Percentiles rank a stretch among this genome's conserved stretches.
phyloP scores from a whole-genome alignment of 2,329 filamentous ascomycete species.

The Colletotrichum karsti region DNA sequence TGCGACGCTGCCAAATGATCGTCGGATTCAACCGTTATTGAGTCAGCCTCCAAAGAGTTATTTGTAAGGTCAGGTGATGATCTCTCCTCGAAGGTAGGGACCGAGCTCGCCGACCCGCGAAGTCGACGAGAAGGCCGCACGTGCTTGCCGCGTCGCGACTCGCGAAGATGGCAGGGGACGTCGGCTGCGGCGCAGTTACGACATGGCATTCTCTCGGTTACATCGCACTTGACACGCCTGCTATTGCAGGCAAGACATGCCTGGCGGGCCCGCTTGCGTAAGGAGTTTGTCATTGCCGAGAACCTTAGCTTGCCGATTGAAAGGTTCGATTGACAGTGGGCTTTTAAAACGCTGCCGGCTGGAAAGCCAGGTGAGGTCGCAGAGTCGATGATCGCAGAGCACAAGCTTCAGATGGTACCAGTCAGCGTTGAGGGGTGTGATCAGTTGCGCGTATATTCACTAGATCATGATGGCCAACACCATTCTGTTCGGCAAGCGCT shows the following conservation, averaged over 20 bases:
- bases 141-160: conserved; percentile 43
- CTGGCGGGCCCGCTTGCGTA: conserved; percentile 42
- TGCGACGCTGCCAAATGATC: background rate
- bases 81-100: background rate
- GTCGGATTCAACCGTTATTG: background rate
- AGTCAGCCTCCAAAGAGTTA: background rate
- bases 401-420: too few species aligned
- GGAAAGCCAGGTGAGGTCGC: too few species aligned
- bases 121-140: conserved; percentile 20
- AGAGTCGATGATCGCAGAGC: too few species aligned
- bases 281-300: background rate
- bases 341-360: too few species aligned
- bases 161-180: conserved; percentile 40
- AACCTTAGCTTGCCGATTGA: background rate
- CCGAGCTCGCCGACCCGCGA: background rate
- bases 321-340: too few species aligned
- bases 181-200: conserved; percentile 39
- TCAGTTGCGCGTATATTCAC: too few species aligned
- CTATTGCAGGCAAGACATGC: conserved; percentile 45
- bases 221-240: conserved; percentile 44
- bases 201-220: conserved; percentile 43
- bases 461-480: too few species aligned
- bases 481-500: too few species aligned
- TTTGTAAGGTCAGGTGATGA: background rate
- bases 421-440: too few species aligned